A percentile compares a stretch with the other conserved stretches of the same genome.
phyloP scores from a whole-genome alignment of 768 basidiomycete species.

The Pulveroboletus ravenelii region DNA sequence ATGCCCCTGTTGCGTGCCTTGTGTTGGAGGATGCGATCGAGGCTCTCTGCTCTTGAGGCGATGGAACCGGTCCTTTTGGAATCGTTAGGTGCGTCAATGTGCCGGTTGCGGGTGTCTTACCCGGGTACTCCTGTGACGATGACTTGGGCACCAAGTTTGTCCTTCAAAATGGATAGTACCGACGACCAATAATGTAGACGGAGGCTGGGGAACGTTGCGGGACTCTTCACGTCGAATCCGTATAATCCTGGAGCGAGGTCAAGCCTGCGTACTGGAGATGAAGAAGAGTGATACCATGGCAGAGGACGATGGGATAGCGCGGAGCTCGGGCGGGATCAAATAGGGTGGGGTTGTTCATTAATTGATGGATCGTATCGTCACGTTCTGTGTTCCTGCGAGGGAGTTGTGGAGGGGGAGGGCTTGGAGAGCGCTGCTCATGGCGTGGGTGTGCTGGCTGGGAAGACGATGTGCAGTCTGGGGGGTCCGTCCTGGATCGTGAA shows the following conservation, averaged over 20 bases:
- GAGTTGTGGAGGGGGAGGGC: conserved; percentile 5
- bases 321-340: conserved; percentile 76
- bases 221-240: conserved; percentile 90
- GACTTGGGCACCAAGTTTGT: conserved; percentile 88
- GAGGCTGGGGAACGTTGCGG: conserved; percentile 73
- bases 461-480: neutral
- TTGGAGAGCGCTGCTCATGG: conserved; percentile 1
- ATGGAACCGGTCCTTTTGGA: conserved; percentile 80
- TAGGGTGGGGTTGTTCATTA: conserved; percentile 74
- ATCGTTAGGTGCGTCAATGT: neutral
- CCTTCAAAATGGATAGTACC: conserved; percentile 72
- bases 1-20: conserved; percentile 72
- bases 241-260: conserved; percentile 63
- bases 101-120: conserved; percentile 40
- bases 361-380: conserved; percentile 57
- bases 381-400: conserved; percentile 14
- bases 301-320: conserved; percentile 89
- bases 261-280: neutral
- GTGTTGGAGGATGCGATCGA: conserved; percentile 67
- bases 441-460: conserved; percentile 10
- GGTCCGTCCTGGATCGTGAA: neutral
- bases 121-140: conserved; percentile 92
- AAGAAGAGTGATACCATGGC: conserved; percentile 61
- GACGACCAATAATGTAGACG: conserved; percentile 94
- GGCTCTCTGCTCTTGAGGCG: conserved; percentile 65